Evolutionary conservation across 1,284 basidiomycete species (phyloP).

Genomic region (Rhizoctonia solani): DNA sequence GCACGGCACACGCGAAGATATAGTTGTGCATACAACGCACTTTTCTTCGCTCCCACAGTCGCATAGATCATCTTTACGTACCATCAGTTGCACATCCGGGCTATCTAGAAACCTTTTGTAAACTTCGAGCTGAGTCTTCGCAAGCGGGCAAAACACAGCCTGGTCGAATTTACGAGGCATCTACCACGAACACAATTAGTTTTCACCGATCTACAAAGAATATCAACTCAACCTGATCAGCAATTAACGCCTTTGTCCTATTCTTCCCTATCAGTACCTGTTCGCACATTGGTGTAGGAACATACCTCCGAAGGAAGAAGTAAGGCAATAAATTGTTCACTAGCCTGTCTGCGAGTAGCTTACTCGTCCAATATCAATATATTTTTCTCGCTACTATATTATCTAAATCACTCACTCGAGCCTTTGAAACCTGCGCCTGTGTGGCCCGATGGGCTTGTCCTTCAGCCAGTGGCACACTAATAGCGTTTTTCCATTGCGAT

Average conservation of each 20-base stretch:
- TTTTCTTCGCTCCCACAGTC: slow-evolving; percentile 63
- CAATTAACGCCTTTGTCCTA: slow-evolving; percentile 82
- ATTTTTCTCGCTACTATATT: slow-evolving; percentile 19
- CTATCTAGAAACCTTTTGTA: slow-evolving; percentile 71
- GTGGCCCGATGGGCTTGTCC: slow-evolving; percentile 63
- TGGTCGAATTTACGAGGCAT: slow-evolving; percentile 81
- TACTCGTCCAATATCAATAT: slow-evolving; percentile 12
- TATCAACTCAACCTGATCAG: slow-evolving; percentile 56
- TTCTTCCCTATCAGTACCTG: neutral
- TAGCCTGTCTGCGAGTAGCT: slow-evolving; percentile 48
- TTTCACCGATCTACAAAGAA: slow-evolving; percentile 36
- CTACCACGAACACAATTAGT: slow-evolving; percentile 47
- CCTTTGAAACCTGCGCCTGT: slow-evolving; percentile 62
- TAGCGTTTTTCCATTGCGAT: slow-evolving; percentile 69
- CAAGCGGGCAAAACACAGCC: slow-evolving; percentile 88
- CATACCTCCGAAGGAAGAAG: slow-evolving; percentile 75
- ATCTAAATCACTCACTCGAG: slow-evolving; percentile 57
- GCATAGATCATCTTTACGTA: slow-evolving; percentile 70
- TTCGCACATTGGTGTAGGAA: neutral
- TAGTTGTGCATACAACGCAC: slow-evolving; percentile 53
- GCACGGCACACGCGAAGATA: neutral
- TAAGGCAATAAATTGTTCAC: slow-evolving; percentile 68
- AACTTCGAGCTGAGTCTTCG: slow-evolving; percentile 63
- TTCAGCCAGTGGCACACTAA: slow-evolving; percentile 65
- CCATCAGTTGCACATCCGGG: slow-evolving; percentile 65